Percentiles rank a stretch among this genome's conserved stretches.
phyloP scores from a whole-genome alignment of 1,139 yeast genomes.

The Hyphopichia wangnamkhiaoensis region DNA sequence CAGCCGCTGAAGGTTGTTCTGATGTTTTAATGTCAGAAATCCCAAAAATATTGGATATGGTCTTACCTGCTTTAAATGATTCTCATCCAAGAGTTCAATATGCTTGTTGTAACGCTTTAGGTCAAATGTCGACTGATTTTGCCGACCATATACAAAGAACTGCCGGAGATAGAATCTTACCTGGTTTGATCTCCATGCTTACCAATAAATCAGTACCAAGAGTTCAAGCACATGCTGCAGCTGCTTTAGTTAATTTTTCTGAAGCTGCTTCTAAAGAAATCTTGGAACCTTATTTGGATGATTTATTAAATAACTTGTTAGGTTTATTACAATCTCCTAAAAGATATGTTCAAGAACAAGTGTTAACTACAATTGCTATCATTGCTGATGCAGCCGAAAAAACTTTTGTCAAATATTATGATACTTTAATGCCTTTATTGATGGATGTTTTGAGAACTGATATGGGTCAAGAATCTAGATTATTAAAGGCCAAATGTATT shows the following conservation, averaged over 20 bases:
- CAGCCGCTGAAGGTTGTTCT: conserved; percentile 97
- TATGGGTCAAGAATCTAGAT: conserved; percentile 75
- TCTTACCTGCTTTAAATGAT: conserved; percentile 79
- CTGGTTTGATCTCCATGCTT: conserved; percentile 83
- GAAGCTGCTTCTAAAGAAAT: conserved; percentile 88
- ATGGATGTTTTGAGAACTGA: conserved; percentile 78
- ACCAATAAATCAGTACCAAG: conserved; percentile 74
- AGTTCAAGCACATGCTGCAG: conserved; percentile 98
- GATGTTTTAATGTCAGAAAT: conserved; percentile 84
- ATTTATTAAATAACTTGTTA: conserved; percentile 69
- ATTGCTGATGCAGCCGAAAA: conserved; percentile 98
- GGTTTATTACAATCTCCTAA: conserved; percentile 81
- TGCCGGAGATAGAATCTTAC: conserved; percentile 76
- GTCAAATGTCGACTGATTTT: conserved; percentile 98
- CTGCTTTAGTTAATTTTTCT: conserved; percentile 92
- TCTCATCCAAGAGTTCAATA: conserved; percentile 93
- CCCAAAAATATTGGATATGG: conserved; percentile 77
- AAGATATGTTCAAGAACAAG: conserved; percentile 95
- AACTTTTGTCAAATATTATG: conserved; percentile 87
- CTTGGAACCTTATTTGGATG: conserved; percentile 88
- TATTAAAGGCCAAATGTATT: conserved; percentile 88
- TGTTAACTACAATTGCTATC: conserved; percentile 91
- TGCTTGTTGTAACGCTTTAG: conserved; percentile 95
- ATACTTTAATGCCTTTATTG: conserved; percentile 89
- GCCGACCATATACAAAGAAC: conserved; percentile 85